These are phyloP conservation scores for Euryodendron excelsum DNA, from an alignment of 148 eudicot genomes.

Conservation along the genomic window DNA sequence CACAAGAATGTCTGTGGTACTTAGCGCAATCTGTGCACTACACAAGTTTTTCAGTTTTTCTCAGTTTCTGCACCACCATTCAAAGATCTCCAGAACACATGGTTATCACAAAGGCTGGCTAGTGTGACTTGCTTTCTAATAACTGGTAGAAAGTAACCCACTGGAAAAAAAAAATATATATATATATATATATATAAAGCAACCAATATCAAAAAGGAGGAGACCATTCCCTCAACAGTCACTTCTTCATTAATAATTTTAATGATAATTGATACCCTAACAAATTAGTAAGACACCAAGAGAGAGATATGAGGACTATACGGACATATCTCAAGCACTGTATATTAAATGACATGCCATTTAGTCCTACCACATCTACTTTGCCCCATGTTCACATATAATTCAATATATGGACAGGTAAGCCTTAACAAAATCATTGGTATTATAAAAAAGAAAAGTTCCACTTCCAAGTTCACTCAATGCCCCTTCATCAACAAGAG, in stretches of 20 bases:
- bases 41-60: neutral
- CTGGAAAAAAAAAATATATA: too few species aligned
- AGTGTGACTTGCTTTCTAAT: neutral
- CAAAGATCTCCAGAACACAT: neutral
- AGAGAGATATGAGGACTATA: neutral
- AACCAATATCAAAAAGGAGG: neutral
- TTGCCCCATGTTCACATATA: neutral
- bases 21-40: neutral
- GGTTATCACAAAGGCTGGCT: neutral
- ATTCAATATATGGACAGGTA: neutral
- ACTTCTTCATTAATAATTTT: neutral
- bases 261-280: neutral
- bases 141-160: slow-evolving; percentile 10
- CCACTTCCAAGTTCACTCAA: neutral
- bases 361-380: neutral
- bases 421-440: neutral
- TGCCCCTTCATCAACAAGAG: neutral
- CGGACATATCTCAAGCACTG: neutral
- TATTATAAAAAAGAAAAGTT: neutral
- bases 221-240: neutral
- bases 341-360: neutral
- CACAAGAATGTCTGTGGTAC: neutral
- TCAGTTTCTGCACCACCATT: neutral
- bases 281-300: neutral
- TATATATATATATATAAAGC: too few species aligned